Percentiles rank a stretch among this genome's conserved stretches.
Conservation (phyloP, 495 filamentous ascomycete species). For the Hyphodiscus hymeniophilus region DNA sequence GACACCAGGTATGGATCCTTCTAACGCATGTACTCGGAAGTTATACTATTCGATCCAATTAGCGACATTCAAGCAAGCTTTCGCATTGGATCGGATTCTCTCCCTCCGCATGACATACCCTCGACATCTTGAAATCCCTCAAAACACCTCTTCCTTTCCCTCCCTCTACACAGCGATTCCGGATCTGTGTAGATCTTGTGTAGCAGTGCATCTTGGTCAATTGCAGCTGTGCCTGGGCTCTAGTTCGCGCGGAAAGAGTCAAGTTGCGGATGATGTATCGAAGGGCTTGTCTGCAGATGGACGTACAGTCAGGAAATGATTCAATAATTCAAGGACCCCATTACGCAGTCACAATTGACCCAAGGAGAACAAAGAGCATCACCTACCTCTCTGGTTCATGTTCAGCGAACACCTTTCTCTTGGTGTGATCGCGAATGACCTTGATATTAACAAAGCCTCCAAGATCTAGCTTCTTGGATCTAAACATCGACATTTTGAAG, state of each 20-base stretch:
- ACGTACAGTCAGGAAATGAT: not conserved
- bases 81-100: no score
- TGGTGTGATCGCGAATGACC: slow-evolving; percentile 85
- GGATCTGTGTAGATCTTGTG: slow-evolving; percentile 85
- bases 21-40: slow-evolving; percentile 82
- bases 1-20: slow-evolving; percentile 85
- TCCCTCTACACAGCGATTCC: slow-evolving; percentile 83
- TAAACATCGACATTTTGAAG: slow-evolving; percentile 66
- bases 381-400: slow-evolving; percentile 76
- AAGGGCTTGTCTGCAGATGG: slow-evolving; percentile 73
- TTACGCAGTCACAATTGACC: not conserved
- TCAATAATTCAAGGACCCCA: not conserved
- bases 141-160: slow-evolving; percentile 82
- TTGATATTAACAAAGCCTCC: slow-evolving; percentile 76
- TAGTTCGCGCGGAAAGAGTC: slow-evolving; percentile 65
- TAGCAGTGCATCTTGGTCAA: slow-evolving; percentile 92
- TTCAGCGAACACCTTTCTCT: slow-evolving; percentile 83
- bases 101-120: slow-evolving; percentile 52
- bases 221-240: slow-evolving; percentile 86
- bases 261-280: slow-evolving; percentile 93
- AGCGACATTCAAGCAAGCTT: not conserved
- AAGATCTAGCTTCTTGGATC: slow-evolving; percentile 80
- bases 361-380: not conserved
- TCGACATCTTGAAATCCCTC: slow-evolving; percentile 79
- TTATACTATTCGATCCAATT: slow-evolving; percentile 54